Evolutionary conservation across 2,329 filamentous ascomycete genomes (phyloP).

Genomic region (Thyridium curvatum): DNA sequence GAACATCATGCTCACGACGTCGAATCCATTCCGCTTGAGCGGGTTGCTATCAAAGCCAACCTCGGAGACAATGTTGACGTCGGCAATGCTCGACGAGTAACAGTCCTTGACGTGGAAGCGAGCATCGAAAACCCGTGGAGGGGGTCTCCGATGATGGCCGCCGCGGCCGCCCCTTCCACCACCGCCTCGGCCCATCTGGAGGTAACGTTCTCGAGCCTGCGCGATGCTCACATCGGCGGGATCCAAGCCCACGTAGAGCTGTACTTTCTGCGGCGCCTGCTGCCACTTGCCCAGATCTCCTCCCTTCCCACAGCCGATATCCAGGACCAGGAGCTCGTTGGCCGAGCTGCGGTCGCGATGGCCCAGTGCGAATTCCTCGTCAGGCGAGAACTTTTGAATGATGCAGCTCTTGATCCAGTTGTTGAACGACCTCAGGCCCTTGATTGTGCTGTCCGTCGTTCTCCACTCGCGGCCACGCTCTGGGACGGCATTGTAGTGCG

Average conservation of each 20-base stretch:
- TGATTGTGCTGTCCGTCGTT: conserved; percentile 89
- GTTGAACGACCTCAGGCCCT: conserved; percentile 89
- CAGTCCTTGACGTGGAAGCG: conserved; percentile 91
- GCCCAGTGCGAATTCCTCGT: conserved; percentile 63
- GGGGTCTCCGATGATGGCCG: conserved; percentile 37
- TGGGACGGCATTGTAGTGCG: conserved; percentile 95
- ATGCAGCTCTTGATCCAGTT: conserved; percentile 98
- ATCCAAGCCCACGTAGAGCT: conserved; percentile 89
- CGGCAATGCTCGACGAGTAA: conserved; percentile 76
- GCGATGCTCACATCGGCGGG: conserved; percentile 88
- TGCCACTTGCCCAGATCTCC: conserved; percentile 96
- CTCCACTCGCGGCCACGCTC: conserved; percentile 93
- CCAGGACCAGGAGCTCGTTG: conserved; percentile 70
- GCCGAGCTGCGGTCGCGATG: conserved; percentile 43
- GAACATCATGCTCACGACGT: conserved; percentile 99
- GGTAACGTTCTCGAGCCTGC: conserved; percentile 81
- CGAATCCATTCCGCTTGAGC: conserved; percentile 74
- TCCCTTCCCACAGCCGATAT: conserved; percentile 95
- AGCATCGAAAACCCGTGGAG: conserved; percentile 66
- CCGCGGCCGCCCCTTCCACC: conserved; percentile 47
- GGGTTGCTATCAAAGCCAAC: conserved; percentile 81
- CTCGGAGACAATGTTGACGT: conserved; percentile 73
- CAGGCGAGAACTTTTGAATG: conserved; percentile 91
- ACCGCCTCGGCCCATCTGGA: conserved; percentile 54
- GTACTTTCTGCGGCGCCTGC: conserved; percentile 82